These are phyloP conservation scores for Cicer bijugum DNA, from an alignment of 306 rosid species.

Conservation along the genomic window DNA sequence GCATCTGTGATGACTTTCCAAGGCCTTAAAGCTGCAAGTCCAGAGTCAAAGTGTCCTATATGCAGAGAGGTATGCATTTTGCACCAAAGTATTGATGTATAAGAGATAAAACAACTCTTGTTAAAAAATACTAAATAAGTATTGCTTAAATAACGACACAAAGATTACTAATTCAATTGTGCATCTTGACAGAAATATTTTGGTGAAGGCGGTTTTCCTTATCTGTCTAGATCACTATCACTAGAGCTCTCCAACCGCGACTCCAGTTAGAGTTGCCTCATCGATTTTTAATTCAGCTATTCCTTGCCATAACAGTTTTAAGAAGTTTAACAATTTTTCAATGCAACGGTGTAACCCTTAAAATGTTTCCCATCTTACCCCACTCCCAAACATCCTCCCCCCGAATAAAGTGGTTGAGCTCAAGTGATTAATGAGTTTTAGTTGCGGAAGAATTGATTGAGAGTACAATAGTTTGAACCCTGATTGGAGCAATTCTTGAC, in stretches of 20 bases:
- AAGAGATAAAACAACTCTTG: background rate
- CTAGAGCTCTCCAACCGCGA: background rate
- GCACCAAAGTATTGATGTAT: conserved; percentile 13
- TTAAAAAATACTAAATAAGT: background rate
- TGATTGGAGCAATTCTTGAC: too few species aligned
- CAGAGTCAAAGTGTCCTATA: conserved; percentile 73
- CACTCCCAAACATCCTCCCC: background rate
- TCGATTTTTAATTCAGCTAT: background rate
- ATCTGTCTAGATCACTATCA: conserved; percentile 8
- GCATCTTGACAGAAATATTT: background rate
- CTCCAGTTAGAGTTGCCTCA: background rate
- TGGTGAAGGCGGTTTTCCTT: background rate
- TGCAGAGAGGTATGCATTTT: conserved; percentile 86
- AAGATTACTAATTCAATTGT: conserved; percentile 12
- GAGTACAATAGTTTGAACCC: too few species aligned
- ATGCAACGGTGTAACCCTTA: too few species aligned
- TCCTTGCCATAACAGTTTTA: background rate
- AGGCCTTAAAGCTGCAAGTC: conserved; percentile 73
- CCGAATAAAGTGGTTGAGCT: too few species aligned
- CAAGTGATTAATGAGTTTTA: too few species aligned
- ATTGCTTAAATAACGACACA: background rate
- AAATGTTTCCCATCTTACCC: background rate
- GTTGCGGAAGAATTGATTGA: too few species aligned
- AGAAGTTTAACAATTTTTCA: background rate
- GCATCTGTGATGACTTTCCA: conserved; percentile 78